Conservation (phyloP, 2,329 filamentous ascomycete genomes). For the Hymenoscyphus infarciens region DNA sequence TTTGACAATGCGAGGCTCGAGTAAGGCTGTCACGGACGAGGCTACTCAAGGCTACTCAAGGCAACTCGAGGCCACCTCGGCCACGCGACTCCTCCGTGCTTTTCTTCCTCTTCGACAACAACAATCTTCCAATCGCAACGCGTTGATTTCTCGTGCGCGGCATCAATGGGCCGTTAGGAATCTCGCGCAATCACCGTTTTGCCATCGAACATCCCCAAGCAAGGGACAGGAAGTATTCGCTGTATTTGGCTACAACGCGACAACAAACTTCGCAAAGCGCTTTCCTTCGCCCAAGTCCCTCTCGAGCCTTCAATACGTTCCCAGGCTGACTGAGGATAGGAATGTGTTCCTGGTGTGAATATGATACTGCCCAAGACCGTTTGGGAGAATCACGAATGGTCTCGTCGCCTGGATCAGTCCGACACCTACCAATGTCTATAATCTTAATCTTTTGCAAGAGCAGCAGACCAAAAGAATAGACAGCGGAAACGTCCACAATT, state of each 20-base stretch:
- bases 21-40: background rate
- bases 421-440: background rate
- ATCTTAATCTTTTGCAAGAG: background rate
- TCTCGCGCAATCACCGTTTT: background rate
- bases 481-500: background rate
- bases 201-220: background rate
- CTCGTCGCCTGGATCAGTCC: background rate
- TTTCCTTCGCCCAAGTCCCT: background rate
- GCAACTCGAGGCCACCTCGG: background rate
- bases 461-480: background rate
- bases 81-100: background rate
- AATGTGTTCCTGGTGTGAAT: background rate
- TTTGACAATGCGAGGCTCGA: background rate
- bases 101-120: background rate
- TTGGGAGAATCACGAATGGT: background rate
- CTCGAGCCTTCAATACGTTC: background rate
- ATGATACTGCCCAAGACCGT: background rate
- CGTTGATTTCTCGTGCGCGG: background rate
- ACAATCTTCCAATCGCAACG: background rate
- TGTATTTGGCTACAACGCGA: background rate
- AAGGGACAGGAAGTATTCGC: background rate
- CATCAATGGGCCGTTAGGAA: background rate
- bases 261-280: background rate
- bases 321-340: background rate
- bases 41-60: background rate